Base-by-base conservation (phyloP, 805 yeast species). In the Ogataea henricii region DNA sequence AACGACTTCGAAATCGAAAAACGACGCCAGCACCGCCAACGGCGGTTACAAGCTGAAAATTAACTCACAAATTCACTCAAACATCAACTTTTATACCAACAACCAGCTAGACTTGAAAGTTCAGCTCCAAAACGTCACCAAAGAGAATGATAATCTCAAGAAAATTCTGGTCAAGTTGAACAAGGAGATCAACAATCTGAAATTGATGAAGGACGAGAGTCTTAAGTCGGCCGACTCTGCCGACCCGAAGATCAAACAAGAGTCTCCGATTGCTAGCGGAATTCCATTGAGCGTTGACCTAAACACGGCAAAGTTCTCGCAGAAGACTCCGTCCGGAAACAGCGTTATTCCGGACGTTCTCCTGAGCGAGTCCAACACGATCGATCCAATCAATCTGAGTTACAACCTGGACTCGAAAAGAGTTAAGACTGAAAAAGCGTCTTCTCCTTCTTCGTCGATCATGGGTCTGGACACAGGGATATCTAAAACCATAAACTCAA, bases 81-180 rank as follows among this genome's bases (percentile, higher is more conserved):
- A 67, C 54, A 64, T 67, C 34, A 61, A 68, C 45, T 52, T 68
- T 12, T 52, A 56, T 32, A 61, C 70, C 8, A 63, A 66, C 44
- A 61, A 60, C 47, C 59, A 57, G 39, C 41, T 48, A 14, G 72
- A 67, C 42, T 45, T 73, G 42, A 67, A 68, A 38, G 50, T 54
- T 38, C 76, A 74, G 54, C 51, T 74, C n/a, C 73, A 71, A 43
- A 62, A 60, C 36, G 76, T 74, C 6, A 65, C 73, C 2, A 67
- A 69, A 45, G 78, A 74, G 56, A 74, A 74, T 53, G 71, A 67
- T 43, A 73, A 72, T 49, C 58, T 74, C 48, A 71, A 72, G 51
- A 71, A 67, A 40, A 70, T 74, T 3, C 60, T 74, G 6, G 61
- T 60, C 2, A 71, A 73, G 49, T 53, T 74, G 22, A 71, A 71